A percentile compares a stretch with the other conserved stretches of the same genome.
Evolutionary conservation across 2,329 filamentous ascomycete species (phyloP).

Genomic region (Penicillium italicum): DNA sequence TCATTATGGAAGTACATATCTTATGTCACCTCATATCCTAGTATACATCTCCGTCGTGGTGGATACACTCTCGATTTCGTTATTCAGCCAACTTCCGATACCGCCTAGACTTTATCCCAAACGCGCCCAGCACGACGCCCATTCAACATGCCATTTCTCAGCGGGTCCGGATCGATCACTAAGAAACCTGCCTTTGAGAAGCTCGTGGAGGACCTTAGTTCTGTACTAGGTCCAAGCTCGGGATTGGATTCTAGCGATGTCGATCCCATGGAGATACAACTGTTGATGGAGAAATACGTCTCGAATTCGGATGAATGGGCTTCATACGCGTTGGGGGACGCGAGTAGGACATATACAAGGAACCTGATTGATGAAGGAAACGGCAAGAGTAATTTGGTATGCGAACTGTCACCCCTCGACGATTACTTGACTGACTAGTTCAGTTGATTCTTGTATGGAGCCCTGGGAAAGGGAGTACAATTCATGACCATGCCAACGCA

Average conservation of each 20-base stretch:
- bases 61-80: background rate
- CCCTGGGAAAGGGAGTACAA: conserved; percentile 74
- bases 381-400: conserved; percentile 70
- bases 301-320: conserved; percentile 69
- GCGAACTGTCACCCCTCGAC: conserved; percentile 24
- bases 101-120: background rate
- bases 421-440: conserved; percentile 12
- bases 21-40: background rate
- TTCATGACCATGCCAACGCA: conserved; percentile 85
- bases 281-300: conserved; percentile 70
- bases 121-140: background rate
- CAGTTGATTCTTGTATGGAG: conserved; percentile 87
- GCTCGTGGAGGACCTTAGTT: conserved; percentile 70
- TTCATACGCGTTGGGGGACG: conserved; percentile 70
- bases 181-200: conserved; percentile 54
- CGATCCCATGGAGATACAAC: conserved; percentile 66
- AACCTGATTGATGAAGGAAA: conserved; percentile 91
- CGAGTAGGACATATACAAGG: conserved; percentile 70
- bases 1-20: background rate
- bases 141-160: conserved; percentile 35
- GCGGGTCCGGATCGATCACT: conserved; percentile 13
- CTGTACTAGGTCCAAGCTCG: conserved; percentile 72
- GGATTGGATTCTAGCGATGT: conserved; percentile 80
- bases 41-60: background rate
- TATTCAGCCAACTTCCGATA: conserved; percentile 5